These are phyloP conservation scores for Esteya vermicola DNA, from an alignment of 2,329 filamentous ascomycete genomes.

Conservation along the genomic window DNA sequence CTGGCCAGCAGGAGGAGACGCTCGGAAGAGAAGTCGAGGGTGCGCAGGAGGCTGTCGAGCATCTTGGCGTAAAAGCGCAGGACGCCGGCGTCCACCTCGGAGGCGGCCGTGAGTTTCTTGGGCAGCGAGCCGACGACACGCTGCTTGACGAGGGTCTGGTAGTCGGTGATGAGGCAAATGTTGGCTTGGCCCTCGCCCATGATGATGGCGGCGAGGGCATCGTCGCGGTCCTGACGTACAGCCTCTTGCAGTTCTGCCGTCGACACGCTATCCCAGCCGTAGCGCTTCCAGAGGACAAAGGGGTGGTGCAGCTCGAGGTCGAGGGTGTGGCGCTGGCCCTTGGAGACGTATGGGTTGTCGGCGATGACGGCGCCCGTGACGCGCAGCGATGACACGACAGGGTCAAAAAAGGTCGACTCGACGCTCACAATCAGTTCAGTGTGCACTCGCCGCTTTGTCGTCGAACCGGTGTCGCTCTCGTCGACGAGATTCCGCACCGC, in stretches of 20 bases:
- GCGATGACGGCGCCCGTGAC: slow-evolving; percentile 38
- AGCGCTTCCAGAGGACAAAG: slow-evolving; percentile 74
- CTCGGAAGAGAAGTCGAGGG: slow-evolving; percentile 58
- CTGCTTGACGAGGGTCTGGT: slow-evolving; percentile 63
- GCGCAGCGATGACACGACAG: slow-evolving; percentile 37
- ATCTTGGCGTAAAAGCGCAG: slow-evolving; percentile 66
- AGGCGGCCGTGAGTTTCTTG: slow-evolving; percentile 49
- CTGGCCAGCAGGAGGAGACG: slow-evolving; percentile 73
- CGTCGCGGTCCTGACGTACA: slow-evolving; percentile 62
- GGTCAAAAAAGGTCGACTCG: slow-evolving; percentile 44
- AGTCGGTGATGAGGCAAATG: slow-evolving; percentile 69
- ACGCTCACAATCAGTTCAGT: slow-evolving; percentile 43
- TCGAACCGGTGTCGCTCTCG: slow-evolving; percentile 30
- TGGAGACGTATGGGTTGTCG: slow-evolving; percentile 37
- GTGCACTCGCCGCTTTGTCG: slow-evolving; percentile 35
- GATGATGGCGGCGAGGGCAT: slow-evolving; percentile 76
- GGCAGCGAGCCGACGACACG: slow-evolving; percentile 52
- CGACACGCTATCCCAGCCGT: slow-evolving; percentile 85
- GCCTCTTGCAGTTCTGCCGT: slow-evolving; percentile 65
- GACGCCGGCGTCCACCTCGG: slow-evolving; percentile 57
- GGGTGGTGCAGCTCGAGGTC: slow-evolving; percentile 79
- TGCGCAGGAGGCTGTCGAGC: slow-evolving; percentile 59
- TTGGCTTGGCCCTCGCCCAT: slow-evolving; percentile 84
- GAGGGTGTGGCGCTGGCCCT: slow-evolving; percentile 45
- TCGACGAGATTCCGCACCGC: slow-evolving; percentile 40